Base-by-base conservation (phyloP, 1,139 yeast genomes). In the Geotrichum australiense region DNA sequence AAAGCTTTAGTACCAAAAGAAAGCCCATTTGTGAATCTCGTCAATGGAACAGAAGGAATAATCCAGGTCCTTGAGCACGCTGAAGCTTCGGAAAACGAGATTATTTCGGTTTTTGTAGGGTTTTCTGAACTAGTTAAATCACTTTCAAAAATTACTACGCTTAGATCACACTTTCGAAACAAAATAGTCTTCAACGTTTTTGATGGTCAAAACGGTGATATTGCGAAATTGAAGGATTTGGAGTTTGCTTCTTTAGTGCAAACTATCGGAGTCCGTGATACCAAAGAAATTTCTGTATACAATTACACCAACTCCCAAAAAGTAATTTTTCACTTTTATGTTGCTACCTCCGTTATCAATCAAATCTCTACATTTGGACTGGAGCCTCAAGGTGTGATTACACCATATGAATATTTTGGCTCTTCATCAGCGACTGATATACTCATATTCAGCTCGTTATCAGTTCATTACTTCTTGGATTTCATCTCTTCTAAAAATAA, bases 361-460 rank as follows among this genome's bases (percentile, higher is more conserved):
- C 22, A 26, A 20, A 27, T 38, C 16, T 8, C 37, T 16, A 25
- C 25, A 6, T 32, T 39, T 15, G 35, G 21, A 4, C 7, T 21
- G 5, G 22, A 20, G 2, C 15, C 15, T 8, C 14, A 14, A 7
- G 11, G 21, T 15, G 18, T 14, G 8, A 24, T 42, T 19, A 37
- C 55, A 11, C 61, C 66, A 21, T 72, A 69, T 47, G 74, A 70
- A 50, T 63, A 68, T 59, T 57, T 50, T 39, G 73, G 70, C 27
- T 51, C 65, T 24, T 53, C 50, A 23, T 57, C 53, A 22, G 71
- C 80, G 7, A 65, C 66, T 24, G 70, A 74, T 49, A 74, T 79
- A 1, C 61, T 80, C 24, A 70, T 85, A 14, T 68, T 76, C 44
- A 70, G 84, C 51, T 91, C 93, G 43, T 71, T 76, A 44, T 64